These are phyloP conservation scores for Lactarius vividus DNA, from an alignment of 768 basidiomycete genomes.

Conservation along the genomic window DNA sequence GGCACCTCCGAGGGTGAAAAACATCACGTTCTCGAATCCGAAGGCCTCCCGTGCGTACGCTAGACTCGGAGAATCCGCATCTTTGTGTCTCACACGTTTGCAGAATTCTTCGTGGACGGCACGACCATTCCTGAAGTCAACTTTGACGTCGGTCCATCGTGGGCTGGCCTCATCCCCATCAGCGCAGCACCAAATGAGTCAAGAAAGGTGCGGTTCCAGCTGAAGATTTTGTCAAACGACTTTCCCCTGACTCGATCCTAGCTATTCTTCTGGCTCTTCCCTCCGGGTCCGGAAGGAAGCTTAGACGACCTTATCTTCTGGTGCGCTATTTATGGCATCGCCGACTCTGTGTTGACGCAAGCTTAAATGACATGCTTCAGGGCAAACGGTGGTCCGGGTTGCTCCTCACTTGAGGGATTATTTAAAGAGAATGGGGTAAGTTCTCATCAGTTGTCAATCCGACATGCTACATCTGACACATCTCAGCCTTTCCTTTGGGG, in stretches of 20 bases:
- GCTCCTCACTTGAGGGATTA: conserved; percentile 68
- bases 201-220: conserved; percentile 49
- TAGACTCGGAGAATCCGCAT: not conserved
- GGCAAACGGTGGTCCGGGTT: conserved; percentile 82
- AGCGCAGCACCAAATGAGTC: conserved; percentile 59
- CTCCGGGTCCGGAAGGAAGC: conserved; percentile 69
- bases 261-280: conserved; percentile 87
- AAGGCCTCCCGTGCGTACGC: conserved; percentile 51
- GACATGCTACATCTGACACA: not conserved
- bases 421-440: conserved; percentile 74
- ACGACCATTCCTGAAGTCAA: conserved; percentile 61
- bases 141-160: conserved; percentile 73
- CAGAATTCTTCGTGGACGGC: conserved; percentile 73
- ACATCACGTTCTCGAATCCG: conserved; percentile 70
- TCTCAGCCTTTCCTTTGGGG: conserved; percentile 66
- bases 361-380: conserved; percentile 34
- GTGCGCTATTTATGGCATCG: conserved; percentile 37
- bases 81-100: not conserved
- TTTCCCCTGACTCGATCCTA: conserved; percentile 30
- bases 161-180: conserved; percentile 73
- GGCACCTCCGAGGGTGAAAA: conserved; percentile 40
- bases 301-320: conserved; percentile 74
- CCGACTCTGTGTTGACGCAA: not conserved
- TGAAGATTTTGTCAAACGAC: not conserved
- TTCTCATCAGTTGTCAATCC: conserved; percentile 24